Conservation (phyloP, 1,139 yeast genomes). For the Debaryomyces udenii region DNA sequence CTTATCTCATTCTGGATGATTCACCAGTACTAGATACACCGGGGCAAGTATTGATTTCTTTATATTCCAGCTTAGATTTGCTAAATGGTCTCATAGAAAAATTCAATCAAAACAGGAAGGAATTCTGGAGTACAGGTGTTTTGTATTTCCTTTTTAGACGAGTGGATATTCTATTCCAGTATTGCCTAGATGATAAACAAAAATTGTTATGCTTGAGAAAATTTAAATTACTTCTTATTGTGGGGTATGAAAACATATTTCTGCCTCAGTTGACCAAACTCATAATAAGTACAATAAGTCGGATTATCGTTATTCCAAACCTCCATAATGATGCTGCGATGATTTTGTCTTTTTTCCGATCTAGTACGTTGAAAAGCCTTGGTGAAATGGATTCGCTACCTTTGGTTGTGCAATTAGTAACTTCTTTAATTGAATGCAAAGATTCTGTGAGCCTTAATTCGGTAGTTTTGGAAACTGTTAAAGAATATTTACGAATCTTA, state of each 20-base stretch:
- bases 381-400: slow-evolving; percentile 14
- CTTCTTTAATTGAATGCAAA: slow-evolving; percentile 15
- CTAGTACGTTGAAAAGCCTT: slow-evolving; percentile 14
- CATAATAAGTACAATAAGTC: slow-evolving; percentile 24
- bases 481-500: slow-evolving; percentile 13
- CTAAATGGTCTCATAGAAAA: slow-evolving; percentile 23
- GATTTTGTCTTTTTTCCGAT: slow-evolving; percentile 17
- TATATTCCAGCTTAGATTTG: slow-evolving; percentile 31
- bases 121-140: slow-evolving; percentile 41
- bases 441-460: neutral
- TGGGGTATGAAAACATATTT: slow-evolving; percentile 13
- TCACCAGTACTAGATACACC: slow-evolving; percentile 18
- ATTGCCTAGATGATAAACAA: slow-evolving; percentile 25
- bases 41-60: slow-evolving; percentile 24
- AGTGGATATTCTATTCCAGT: slow-evolving; percentile 28
- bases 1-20: slow-evolving; percentile 7
- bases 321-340: slow-evolving; percentile 28
- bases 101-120: slow-evolving; percentile 13
- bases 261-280: slow-evolving; percentile 19
- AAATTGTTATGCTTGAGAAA: slow-evolving; percentile 34
- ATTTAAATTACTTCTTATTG: slow-evolving; percentile 39
- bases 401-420: slow-evolving; percentile 16
- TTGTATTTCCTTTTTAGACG: slow-evolving; percentile 44
- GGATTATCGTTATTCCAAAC: slow-evolving; percentile 18
- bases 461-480: slow-evolving; percentile 12